A percentile compares a stretch with the other conserved stretches of the same genome.
Evolutionary conservation across 2,329 filamentous ascomycete genomes (phyloP).

Genomic region (Stagonosporopsis chrysanthemi): DNA sequence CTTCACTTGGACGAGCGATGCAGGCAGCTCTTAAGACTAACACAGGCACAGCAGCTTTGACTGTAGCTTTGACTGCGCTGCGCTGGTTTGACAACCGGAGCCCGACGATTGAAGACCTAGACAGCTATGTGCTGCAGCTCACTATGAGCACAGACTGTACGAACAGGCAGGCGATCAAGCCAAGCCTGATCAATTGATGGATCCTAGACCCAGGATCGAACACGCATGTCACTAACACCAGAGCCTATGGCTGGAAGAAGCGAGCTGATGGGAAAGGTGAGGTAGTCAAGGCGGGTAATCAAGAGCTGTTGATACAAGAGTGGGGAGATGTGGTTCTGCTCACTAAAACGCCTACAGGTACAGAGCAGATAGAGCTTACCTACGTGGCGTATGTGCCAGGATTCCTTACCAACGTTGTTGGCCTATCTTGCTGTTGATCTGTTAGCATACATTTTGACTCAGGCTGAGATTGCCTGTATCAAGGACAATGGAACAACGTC

Average conservation of each 20-base stretch:
- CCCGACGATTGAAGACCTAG: neutral
- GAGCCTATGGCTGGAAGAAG: neutral
- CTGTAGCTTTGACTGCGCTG: neutral
- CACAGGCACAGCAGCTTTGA: conserved; percentile 1
- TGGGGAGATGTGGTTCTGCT: conserved; percentile 5
- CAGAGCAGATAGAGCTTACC: conserved; percentile 6
- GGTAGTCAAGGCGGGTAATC: conserved; percentile 9
- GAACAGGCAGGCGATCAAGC: conserved; percentile 10
- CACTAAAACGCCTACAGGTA: neutral
- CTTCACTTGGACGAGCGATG: conserved; percentile 7
- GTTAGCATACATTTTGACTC: conserved; percentile 17
- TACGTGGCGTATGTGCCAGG: conserved; percentile 17
- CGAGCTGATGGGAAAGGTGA: conserved; percentile 5
- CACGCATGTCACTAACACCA: neutral
- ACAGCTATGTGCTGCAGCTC: conserved; percentile 8
- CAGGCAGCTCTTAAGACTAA: too few relatives aligned
- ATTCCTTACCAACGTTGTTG: conserved; percentile 16
- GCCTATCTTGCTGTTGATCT: conserved; percentile 10
- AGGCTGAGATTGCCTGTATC: conserved; percentile 15
- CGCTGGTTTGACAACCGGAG: conserved; percentile 5
- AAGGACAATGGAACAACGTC: conserved; percentile 5
- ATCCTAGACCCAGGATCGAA: neutral
- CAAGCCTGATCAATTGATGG: neutral
- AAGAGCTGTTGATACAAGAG: conserved; percentile 2
- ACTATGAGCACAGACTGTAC: conserved; percentile 10